Conservation (phyloP, 2,329 filamentous ascomycete genomes). For the Dendryphion nanum region DNA sequence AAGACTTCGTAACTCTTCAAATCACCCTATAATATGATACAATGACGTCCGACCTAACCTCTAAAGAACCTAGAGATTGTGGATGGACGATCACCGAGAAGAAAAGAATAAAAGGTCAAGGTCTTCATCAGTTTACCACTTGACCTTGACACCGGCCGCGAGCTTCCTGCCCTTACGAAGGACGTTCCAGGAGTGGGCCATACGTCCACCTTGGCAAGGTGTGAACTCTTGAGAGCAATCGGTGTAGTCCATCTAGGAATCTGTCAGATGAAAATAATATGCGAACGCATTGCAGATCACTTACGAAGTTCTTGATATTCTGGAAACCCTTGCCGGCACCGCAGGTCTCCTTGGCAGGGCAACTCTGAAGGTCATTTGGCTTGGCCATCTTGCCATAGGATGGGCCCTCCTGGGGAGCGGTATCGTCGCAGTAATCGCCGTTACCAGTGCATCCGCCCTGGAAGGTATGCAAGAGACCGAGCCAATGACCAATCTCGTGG, state of each 20-base stretch:
- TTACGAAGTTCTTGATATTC: conserved; percentile 19
- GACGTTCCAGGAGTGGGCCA: conserved; percentile 10
- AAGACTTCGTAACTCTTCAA: too few relatives aligned
- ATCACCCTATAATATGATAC: too few relatives aligned
- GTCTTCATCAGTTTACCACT: too few relatives aligned
- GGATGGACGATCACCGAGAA: too few relatives aligned
- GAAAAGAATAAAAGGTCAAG: too few relatives aligned
- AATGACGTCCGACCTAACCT: too few relatives aligned
- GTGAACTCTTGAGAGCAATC: conserved; percentile 18
- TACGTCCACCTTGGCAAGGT: conserved; percentile 17
- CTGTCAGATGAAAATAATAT: not conserved
- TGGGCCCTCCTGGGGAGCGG: conserved; percentile 21
- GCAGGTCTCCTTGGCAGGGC: conserved; percentile 11
- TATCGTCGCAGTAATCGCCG: conserved; percentile 30
- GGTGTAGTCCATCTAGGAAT: conserved; percentile 17
- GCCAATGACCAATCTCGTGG: conserved; percentile 28
- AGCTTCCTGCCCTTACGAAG: conserved; percentile 6
- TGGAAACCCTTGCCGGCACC: conserved; percentile 6
- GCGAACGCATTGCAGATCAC: conserved; percentile 1
- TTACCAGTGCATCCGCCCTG: conserved; percentile 20
- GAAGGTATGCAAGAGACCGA: conserved; percentile 31
- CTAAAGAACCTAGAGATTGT: too few relatives aligned
- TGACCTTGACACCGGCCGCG: conserved; percentile 8
- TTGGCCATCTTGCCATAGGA: conserved; percentile 10
- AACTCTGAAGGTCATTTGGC: conserved; percentile 11